Evolutionary conservation across 2,329 filamentous ascomycete genomes (phyloP), one percentile per base, ranked within the genome.

Genomic region (Monilinia polystroma): DNA sequence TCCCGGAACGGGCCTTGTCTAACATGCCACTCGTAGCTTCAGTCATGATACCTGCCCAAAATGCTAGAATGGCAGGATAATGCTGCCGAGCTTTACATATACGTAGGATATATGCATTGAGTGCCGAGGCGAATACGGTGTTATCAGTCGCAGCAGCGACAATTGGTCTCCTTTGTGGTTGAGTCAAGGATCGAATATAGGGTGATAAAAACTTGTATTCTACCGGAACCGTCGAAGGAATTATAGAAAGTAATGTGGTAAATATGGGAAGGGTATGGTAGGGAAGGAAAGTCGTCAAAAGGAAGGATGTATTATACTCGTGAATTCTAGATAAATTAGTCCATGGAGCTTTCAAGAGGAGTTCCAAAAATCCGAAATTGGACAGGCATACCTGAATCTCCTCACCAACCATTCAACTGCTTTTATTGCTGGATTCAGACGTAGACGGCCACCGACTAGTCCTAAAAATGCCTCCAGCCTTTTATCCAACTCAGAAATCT

Each of bases 391-490:
- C 92, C 89, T 87, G 75, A 98, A 99, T 74, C 94, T 85, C 75
- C 95, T 84, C 65, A 99, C 85, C 57, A 99, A 84, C 95, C 95
- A 99, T 81, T 99, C 96, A 49, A 98, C 83, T 20, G 93, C 88
- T 79, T 96, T 96, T 64, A 97, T 86, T 0, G 92, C 92, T 52
- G 95, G 94, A 80, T 90, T 93, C 43, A 99, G 82, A 70, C 94
- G 83, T 71, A 99, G 77, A 52, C 90, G 86, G 35, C 88, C 87
- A 29, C 91, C 90, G 14, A 90, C 87, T 18, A 98, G 83, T 43
- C 88, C 90, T 71, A 99, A 81, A 76, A 98, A 99, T 18, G 87
- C 85, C 73, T 96, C 90, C 66, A 98, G 80, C 66, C 89, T 89
- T 60, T 81, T 82, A 77, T 97, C 87, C 66, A 99, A 82, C 75